phyloP scores from a whole-genome alignment of 2,329 filamentous ascomycete species.

The Westerdykella sp. region DNA sequence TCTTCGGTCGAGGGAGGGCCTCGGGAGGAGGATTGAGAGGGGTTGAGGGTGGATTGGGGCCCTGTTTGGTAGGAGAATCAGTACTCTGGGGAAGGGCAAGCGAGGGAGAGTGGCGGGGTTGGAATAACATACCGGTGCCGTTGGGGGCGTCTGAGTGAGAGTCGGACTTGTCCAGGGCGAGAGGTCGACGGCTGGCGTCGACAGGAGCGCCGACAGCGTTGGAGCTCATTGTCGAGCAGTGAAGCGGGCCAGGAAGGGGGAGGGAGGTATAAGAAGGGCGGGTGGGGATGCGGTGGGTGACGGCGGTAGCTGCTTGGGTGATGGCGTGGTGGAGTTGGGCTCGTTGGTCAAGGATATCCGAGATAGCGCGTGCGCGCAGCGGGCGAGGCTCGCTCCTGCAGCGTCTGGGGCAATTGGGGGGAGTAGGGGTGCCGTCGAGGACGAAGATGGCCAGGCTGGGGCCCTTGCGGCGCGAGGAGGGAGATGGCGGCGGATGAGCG shows the following conservation, averaged over 20 bases:
- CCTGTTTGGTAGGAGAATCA: constrained; percentile 11
- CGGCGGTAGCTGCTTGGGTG: constrained; percentile 1
- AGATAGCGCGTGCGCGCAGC: not conserved
- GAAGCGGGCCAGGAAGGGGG: constrained; percentile 1
- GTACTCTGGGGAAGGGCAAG: constrained; percentile 1
- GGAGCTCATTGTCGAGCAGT: constrained; percentile 33
- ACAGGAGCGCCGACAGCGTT: constrained; percentile 15
- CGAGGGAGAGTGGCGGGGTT: not conserved
- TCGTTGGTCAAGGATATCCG: not conserved
- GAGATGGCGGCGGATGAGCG: too few species aligned
- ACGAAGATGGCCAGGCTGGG: too few species aligned
- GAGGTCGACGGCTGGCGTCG: constrained; percentile 21
- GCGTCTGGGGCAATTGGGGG: too few species aligned
- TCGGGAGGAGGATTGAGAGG: constrained; percentile 21
- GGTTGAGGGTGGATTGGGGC: constrained; percentile 8
- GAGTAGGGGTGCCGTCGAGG: too few species aligned
- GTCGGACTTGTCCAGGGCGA: constrained; percentile 24
- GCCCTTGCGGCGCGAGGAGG: too few species aligned
- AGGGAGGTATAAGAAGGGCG: constrained; percentile 3
- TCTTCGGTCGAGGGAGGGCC: constrained; percentile 18
- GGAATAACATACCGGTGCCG: constrained; percentile 27
- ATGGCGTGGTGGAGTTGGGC: constrained; percentile 10
- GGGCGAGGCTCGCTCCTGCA: too few species aligned
- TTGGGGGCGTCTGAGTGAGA: constrained; percentile 25
- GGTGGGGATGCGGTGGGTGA: constrained; percentile 13